A percentile compares a stretch with the other conserved stretches of the same genome.
Conservation (phyloP, 176 grass and related monocot genomes). For the Eragrostis nindensis region DNA sequence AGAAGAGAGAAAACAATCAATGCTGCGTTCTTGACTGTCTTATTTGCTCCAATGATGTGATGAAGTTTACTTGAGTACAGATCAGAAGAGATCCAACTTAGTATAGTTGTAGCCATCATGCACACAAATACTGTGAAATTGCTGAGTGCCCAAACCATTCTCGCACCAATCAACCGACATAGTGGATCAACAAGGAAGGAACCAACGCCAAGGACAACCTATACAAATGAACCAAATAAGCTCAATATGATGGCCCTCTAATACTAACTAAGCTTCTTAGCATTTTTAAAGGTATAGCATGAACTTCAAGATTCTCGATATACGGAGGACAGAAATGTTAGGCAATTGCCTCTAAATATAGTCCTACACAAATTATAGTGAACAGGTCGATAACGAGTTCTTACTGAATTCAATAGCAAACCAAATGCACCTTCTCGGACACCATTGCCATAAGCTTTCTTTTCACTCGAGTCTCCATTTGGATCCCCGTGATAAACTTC, state of each 20-base stretch:
- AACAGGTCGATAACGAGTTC: conserved; percentile 48
- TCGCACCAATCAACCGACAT: conserved; percentile 81
- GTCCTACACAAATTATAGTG: conserved; percentile 10
- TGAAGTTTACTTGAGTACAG: conserved; percentile 61
- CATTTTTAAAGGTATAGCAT: not conserved
- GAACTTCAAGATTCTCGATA: not conserved
- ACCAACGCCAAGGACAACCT: conserved; percentile 92
- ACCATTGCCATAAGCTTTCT: conserved; percentile 69
- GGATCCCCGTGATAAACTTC: conserved; percentile 96
- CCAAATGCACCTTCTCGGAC: conserved; percentile 99
- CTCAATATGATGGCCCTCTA: not conserved
- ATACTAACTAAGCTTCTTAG: not conserved
- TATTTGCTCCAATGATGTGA: conserved; percentile 79
- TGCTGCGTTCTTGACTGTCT: conserved; percentile 58
- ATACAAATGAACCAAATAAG: conserved; percentile 20
- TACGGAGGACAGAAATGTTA: not conserved
- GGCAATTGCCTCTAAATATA: not conserved
- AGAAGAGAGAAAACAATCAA: conserved; percentile 90
- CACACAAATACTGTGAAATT: conserved; percentile 95
- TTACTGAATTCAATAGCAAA: conserved; percentile 99
- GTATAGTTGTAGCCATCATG: conserved; percentile 81
- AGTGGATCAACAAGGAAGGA: conserved; percentile 92
- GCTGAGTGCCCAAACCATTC: conserved; percentile 91
- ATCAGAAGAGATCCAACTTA: conserved; percentile 74
- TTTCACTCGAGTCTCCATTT: conserved; percentile 73